Evolutionary conservation across 2,329 filamentous ascomycete species (phyloP), one percentile per base, ranked within the genome.

Genomic region (Ophiosphaerella herpotricha): DNA sequence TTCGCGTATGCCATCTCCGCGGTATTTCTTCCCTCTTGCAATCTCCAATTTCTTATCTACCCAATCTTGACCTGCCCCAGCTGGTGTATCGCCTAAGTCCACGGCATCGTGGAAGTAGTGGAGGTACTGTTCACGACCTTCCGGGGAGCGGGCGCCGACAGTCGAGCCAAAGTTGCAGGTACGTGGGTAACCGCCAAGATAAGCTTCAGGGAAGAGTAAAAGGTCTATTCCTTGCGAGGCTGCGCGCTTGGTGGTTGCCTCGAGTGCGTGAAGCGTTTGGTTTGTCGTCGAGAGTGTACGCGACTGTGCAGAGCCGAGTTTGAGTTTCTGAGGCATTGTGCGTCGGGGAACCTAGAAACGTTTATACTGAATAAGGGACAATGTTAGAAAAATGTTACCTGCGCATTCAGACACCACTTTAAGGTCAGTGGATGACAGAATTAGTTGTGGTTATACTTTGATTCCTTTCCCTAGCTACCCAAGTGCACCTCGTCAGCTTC

Each of bases 181-280:
- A 9, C 92, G 87, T 14, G 93, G 93, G 69, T 97, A 97, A 1
- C 92, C 93, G 39, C 93, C 93, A 1, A 97, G 81, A 68, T 91
- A 96, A 18, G 92, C 92, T 77, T 97, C 92, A 0, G 93, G 93
- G 54, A 97, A 92, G 44, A 97, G 84, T 24, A 97, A 80, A 42
- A 97, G 80, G 70, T 94, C 77, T 13, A 84, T 78, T 40, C 77
- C 77, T 36, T 77, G 72, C 11, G 70, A 80, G 3, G 86, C 82
- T n/a, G 91, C 91, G 32, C 79, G 75, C 21, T 75, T 75, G 31
- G 88, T 86, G 12, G 88, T 84, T 9, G 71, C 60, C 63, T 85
- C 80, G 43, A 96, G 82, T 32, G 86, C 82, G 6, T 74, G 65
- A 47, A 96, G 82, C 1, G 91, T 95, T 31, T 81, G 68, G 36